phyloP scores from a whole-genome alignment of 2,329 filamentous ascomycete species.

The Xylogone sp. region DNA sequence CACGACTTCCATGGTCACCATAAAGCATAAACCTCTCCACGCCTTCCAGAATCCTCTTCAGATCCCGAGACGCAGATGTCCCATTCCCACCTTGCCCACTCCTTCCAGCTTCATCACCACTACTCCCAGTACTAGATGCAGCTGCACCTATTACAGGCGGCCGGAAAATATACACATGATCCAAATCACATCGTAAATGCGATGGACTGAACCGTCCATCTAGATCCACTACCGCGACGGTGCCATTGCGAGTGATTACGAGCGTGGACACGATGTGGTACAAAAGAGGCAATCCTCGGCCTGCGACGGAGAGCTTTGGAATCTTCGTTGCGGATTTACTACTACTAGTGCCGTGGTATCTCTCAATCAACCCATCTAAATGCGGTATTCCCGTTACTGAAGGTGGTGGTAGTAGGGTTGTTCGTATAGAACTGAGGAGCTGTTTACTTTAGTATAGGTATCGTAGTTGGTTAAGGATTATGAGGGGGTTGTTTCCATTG shows the following conservation, averaged over 20 bases:
- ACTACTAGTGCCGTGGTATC: too few relatives aligned
- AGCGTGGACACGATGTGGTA: slow-evolving; percentile 52
- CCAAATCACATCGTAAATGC: slow-evolving; percentile 16
- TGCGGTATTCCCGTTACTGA: slow-evolving; percentile 30
- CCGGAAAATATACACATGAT: slow-evolving; percentile 26
- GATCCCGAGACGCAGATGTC: slow-evolving; percentile 3
- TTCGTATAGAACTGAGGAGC: slow-evolving; percentile 14
- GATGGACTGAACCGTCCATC: slow-evolving; percentile 52
- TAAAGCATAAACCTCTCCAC: slow-evolving; percentile 26
- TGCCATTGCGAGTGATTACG: slow-evolving; percentile 37
- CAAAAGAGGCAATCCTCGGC: slow-evolving; percentile 50
- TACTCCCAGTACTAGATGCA: too few relatives aligned
- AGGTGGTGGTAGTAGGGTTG: slow-evolving; percentile 1
- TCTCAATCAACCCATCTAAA: slow-evolving; percentile 43
- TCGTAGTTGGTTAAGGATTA: too few relatives aligned
- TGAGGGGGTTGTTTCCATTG: background rate
- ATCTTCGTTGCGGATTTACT: slow-evolving; percentile 35
- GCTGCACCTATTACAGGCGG: slow-evolving; percentile 8
- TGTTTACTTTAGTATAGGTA: too few relatives aligned
- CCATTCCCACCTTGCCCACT: background rate
- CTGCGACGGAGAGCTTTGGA: slow-evolving; percentile 45
- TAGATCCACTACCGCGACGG: slow-evolving; percentile 50
- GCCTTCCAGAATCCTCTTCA: slow-evolving; percentile 17
- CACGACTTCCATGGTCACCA: slow-evolving; percentile 20
- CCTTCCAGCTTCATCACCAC: too few relatives aligned